Percentiles rank a stretch among this genome's conserved stretches.
Conservation (phyloP, 2,329 filamentous ascomycete genomes). For the Zasmidium citrigriseum region DNA sequence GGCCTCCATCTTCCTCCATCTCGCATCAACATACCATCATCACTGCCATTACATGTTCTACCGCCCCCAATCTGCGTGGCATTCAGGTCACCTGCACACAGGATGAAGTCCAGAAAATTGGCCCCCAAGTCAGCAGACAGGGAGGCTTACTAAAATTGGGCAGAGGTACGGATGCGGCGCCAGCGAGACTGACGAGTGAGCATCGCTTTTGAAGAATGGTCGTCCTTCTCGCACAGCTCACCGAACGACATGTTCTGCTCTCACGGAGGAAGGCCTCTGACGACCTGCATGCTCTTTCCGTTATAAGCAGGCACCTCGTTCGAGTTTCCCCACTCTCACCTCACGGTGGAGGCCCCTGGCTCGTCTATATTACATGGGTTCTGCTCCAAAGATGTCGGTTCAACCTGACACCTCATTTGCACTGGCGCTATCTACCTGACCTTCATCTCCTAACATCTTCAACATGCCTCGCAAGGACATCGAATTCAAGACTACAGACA, state of each 20-base stretch:
- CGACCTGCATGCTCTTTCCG: background rate
- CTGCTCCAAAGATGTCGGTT: background rate
- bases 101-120: background rate
- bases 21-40: too few species aligned
- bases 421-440: background rate
- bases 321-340: background rate
- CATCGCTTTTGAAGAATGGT: too few species aligned
- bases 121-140: background rate
- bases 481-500: conserved; percentile 8
- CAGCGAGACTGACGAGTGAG: too few species aligned
- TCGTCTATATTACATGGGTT: background rate
- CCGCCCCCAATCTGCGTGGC: too few species aligned
- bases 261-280: too few species aligned
- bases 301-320: background rate
- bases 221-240: too few species aligned
- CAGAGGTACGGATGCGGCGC: background rate
- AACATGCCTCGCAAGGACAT: conserved; percentile 3
- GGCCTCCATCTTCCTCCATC: too few species aligned
- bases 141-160: background rate
- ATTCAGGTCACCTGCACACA: too few species aligned
- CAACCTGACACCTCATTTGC: background rate
- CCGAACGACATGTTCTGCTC: too few species aligned
- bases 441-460: background rate
- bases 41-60: too few species aligned
- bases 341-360: background rate